Evolutionary conservation across 2,329 filamentous ascomycete species (phyloP).

Genomic region (Aspergillus piperis): DNA sequence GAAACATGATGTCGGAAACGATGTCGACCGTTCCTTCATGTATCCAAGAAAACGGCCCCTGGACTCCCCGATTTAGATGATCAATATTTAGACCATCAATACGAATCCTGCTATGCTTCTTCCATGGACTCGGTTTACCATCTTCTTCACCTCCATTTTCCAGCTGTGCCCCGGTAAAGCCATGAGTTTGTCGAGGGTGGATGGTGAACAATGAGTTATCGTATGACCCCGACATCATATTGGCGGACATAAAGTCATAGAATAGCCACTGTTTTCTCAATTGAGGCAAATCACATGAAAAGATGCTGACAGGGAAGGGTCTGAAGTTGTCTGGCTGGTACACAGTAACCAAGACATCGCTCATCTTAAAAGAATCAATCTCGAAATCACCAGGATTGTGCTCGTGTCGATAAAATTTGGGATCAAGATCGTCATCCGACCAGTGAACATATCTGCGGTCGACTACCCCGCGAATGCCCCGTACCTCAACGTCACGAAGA

Average conservation of each 20-base stretch:
- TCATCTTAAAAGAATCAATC: slow-evolving; percentile 93
- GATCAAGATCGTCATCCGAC: slow-evolving; percentile 69
- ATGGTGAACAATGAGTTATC: slow-evolving; percentile 97
- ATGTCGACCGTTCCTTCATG: slow-evolving; percentile 97
- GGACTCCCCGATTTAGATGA: slow-evolving; percentile 88
- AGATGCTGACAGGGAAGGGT: slow-evolving; percentile 95
- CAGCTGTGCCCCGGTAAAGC: slow-evolving; percentile 67
- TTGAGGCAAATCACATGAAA: slow-evolving; percentile 89
- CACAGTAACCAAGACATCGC: slow-evolving; percentile 86
- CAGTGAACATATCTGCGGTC: slow-evolving; percentile 84
- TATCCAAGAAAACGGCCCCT: slow-evolving; percentile 97
- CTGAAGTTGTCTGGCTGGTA: slow-evolving; percentile 88
- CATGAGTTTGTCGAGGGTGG: slow-evolving; percentile 87
- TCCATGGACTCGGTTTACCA: slow-evolving; percentile 75
- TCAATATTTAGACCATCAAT: slow-evolving; percentile 95
- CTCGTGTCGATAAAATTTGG: slow-evolving; percentile 81
- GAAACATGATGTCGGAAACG: slow-evolving; percentile 92
- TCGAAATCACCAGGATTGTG: slow-evolving; percentile 94
- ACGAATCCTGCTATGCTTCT: slow-evolving; percentile 88
- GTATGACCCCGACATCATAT: slow-evolving; percentile 92
- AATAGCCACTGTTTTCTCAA: slow-evolving; percentile 95
- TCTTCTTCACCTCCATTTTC: slow-evolving; percentile 59
- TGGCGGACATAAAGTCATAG: slow-evolving; percentile 94
- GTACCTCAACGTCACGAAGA: slow-evolving; percentile 88
- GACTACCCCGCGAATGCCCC: slow-evolving; percentile 87